Percentiles rank a stretch among this genome's conserved stretches.
Conservation (phyloP, 768 basidiomycete genomes). For the Tylopilus felleus region DNA sequence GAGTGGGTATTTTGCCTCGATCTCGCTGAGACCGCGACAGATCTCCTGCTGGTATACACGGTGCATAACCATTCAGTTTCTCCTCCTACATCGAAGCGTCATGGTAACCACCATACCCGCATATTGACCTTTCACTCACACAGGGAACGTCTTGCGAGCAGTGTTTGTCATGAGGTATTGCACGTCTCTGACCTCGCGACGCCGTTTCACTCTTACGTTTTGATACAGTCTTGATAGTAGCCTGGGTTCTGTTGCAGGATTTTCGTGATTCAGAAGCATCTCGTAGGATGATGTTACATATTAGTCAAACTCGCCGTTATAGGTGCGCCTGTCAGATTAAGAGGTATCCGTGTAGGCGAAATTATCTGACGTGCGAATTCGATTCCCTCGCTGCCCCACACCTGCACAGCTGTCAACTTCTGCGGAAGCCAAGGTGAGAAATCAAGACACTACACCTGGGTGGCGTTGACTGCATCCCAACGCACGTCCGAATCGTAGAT, state of each 20-base stretch:
- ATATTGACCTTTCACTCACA: neutral
- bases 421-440: neutral
- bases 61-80: neutral
- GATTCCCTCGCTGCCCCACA: slow-evolving; percentile 17
- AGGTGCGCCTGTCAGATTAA: neutral
- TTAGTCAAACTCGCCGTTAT: slow-evolving; percentile 1
- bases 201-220: slow-evolving; percentile 7
- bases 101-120: slow-evolving; percentile 8
- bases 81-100: slow-evolving; percentile 1
- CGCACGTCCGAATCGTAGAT: neutral
- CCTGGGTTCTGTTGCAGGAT: neutral
- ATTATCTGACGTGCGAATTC: slow-evolving; percentile 10
- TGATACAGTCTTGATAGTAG: neutral
- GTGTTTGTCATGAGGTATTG: neutral
- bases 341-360: neutral
- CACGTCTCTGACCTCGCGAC: neutral
- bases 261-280: neutral
- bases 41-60: neutral
- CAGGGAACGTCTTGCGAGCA: neutral
- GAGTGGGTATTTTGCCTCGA: neutral
- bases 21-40: neutral
- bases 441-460: neutral
- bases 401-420: slow-evolving; percentile 10
- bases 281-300: neutral
- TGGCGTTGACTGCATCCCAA: neutral